Conservation (phyloP, 805 yeast species). For the Limtongia smithiae region DNA sequence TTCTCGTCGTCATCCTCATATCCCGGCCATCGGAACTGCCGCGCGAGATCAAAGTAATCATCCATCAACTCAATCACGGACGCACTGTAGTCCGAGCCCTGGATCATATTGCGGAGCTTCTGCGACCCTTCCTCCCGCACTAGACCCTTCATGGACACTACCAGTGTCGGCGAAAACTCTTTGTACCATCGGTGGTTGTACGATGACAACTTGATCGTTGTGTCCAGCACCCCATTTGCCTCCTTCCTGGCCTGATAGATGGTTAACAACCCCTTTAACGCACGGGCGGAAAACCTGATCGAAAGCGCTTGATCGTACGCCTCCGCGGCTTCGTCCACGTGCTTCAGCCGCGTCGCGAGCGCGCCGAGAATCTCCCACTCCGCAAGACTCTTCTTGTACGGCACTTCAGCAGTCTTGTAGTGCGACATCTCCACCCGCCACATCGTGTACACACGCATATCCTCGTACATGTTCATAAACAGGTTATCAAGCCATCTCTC, state of each 20-base stretch:
- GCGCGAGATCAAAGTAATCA: conserved; percentile 49
- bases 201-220: conserved; percentile 75
- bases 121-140: conserved; percentile 29
- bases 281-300: conserved; percentile 74
- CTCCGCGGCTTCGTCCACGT: conserved; percentile 77
- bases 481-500: conserved; percentile 78
- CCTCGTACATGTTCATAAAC: conserved; percentile 67
- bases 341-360: conserved; percentile 80
- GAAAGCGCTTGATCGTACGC: conserved; percentile 74
- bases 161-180: conserved; percentile 43
- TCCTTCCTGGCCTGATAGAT: conserved; percentile 48
- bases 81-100: conserved; percentile 59
- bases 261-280: conserved; percentile 68
- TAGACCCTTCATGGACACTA: conserved; percentile 17
- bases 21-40: conserved; percentile 45
- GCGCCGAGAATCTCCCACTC: conserved; percentile 94
- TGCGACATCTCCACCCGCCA: conserved; percentile 92
- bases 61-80: conserved; percentile 59
- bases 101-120: conserved; percentile 50
- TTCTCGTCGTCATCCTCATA: conserved; percentile 35
- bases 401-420: conserved; percentile 81
- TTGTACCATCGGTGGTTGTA: conserved; percentile 98
- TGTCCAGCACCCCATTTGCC: conserved; percentile 55
- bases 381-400: conserved; percentile 68
- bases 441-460: conserved; percentile 67